Conservation (phyloP, 2,329 filamentous ascomycete species). For the Nemania diffusa region DNA sequence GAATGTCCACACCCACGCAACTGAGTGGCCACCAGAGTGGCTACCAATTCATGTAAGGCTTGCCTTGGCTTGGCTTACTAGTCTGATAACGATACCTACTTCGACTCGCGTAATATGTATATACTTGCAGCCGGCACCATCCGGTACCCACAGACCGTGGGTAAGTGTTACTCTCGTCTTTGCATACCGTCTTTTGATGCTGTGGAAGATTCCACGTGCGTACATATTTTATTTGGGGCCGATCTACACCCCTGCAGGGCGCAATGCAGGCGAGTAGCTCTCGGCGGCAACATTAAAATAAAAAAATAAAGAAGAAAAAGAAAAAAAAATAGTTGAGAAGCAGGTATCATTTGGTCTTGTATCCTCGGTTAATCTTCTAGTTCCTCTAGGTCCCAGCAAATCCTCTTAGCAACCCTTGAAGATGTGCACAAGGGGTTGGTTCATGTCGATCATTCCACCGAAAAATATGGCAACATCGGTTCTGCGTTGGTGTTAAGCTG, state of each 20-base stretch:
- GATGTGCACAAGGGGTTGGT: slow-evolving; percentile 14
- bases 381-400: slow-evolving; percentile 9
- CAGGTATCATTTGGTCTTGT: not conserved
- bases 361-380: slow-evolving; percentile 21
- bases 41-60: slow-evolving; percentile 13
- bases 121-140: slow-evolving; percentile 21
- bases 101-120: slow-evolving; percentile 32
- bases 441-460: slow-evolving; percentile 23
- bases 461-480: no score
- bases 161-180: slow-evolving; percentile 1
- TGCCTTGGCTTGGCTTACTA: slow-evolving; percentile 22
- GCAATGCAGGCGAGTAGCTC: slow-evolving; percentile 13
- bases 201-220: no score
- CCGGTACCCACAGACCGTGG: slow-evolving; percentile 26
- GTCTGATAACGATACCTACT: slow-evolving; percentile 16
- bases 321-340: not conserved
- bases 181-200: not conserved
- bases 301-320: not conserved
- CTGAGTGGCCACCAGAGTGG: slow-evolving; percentile 16
- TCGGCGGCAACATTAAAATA: slow-evolving; percentile 3
- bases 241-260: slow-evolving; percentile 23
- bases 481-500: slow-evolving; percentile 21
- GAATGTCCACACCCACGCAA: slow-evolving; percentile 9
- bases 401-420: slow-evolving; percentile 6
- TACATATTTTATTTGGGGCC: slow-evolving; percentile 8